Conservation (phyloP, 2,329 filamentous ascomycete species). For the Metarhizium anisopliae region DNA sequence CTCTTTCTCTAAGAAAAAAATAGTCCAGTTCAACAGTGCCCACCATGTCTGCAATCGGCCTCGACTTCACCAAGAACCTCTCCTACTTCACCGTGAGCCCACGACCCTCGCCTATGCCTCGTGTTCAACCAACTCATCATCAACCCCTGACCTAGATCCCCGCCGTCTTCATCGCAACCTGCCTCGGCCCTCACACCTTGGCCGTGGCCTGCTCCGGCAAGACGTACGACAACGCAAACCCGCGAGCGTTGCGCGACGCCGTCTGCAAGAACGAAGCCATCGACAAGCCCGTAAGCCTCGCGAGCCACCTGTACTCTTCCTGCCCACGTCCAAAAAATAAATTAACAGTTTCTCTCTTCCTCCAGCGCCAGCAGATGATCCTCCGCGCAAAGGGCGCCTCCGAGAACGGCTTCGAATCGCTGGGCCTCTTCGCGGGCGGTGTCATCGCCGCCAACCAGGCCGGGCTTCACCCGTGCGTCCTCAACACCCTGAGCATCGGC, state of each 20-base stretch:
- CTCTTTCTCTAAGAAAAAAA: no score
- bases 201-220: slow-evolving; percentile 19
- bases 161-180: slow-evolving; percentile 24
- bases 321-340: no score
- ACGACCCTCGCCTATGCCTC: no score
- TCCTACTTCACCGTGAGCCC: slow-evolving; percentile 8
- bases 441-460: slow-evolving; percentile 38
- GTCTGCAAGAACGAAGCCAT: slow-evolving; percentile 23
- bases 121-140: background rate
- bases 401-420: slow-evolving; percentile 34
- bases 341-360: background rate
- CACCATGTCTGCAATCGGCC: slow-evolving; percentile 23
- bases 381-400: slow-evolving; percentile 42
- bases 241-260: slow-evolving; percentile 23
- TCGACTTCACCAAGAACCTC: slow-evolving; percentile 18
- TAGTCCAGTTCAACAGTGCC: background rate
- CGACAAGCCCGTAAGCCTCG: slow-evolving; percentile 17
- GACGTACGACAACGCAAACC: slow-evolving; percentile 29
- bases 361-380: slow-evolving; percentile 42
- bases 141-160: slow-evolving; percentile 25
- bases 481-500: slow-evolving; percentile 30
- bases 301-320: no score
- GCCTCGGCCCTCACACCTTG: slow-evolving; percentile 27
- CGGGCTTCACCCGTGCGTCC: slow-evolving; percentile 23
- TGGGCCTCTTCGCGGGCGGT: slow-evolving; percentile 32